Conservation (phyloP, 148 eudicot genomes). For the Silene latifolia region DNA sequence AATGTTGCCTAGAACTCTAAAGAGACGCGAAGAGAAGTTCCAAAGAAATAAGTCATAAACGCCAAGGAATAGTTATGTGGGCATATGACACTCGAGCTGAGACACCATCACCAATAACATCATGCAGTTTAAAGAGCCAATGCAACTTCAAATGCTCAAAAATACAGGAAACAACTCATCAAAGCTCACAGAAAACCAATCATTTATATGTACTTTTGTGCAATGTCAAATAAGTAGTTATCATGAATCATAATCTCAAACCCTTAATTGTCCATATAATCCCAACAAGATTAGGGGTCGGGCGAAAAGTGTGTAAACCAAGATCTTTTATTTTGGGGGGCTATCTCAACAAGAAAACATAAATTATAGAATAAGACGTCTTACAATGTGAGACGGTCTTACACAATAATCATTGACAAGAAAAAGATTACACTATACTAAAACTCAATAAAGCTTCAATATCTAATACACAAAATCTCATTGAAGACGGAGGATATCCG, state of each 20-base stretch:
- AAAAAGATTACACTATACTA: too few species aligned
- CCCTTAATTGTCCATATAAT: background rate
- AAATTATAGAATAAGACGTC: too few species aligned
- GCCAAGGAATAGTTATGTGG: background rate
- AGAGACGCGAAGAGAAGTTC: background rate
- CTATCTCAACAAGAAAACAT: background rate
- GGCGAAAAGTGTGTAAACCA: background rate
- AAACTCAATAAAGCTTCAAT: background rate
- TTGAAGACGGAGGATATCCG: too few species aligned
- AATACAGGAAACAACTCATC: background rate
- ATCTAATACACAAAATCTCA: too few species aligned
- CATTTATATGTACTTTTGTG: background rate
- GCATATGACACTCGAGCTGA: slow-evolving; percentile 3
- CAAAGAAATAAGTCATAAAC: background rate
- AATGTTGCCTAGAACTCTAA: background rate
- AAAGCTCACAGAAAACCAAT: background rate
- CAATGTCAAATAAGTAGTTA: background rate
- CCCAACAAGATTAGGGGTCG: background rate
- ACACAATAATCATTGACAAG: background rate
- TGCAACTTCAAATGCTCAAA: background rate
- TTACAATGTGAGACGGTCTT: too few species aligned
- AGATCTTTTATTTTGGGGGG: background rate
- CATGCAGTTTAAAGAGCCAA: too few species aligned
- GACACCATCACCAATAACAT: background rate
- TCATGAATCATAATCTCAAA: background rate